phyloP scores from a whole-genome alignment of 2,329 filamentous ascomycete genomes.

The Trichoderma koningii region DNA sequence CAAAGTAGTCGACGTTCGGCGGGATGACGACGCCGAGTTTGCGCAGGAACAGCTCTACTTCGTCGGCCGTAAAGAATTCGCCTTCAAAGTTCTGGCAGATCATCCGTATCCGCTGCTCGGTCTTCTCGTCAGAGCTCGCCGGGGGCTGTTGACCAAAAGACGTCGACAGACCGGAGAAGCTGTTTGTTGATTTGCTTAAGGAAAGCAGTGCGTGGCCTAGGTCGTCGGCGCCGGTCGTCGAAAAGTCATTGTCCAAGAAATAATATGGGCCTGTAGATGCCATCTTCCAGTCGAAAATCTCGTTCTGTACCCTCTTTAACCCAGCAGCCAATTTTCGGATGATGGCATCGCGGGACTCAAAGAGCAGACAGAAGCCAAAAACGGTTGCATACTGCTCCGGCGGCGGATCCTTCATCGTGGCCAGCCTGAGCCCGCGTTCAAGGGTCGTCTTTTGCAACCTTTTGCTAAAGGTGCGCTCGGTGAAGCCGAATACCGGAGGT shows the following conservation, averaged over 20 bases:
- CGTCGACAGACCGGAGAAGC: conserved; percentile 43
- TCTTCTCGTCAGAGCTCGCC: conserved; percentile 44
- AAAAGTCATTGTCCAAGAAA: conserved; percentile 44
- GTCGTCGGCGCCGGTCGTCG: conserved; percentile 10
- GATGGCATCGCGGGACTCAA: conserved; percentile 55
- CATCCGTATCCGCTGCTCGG: conserved; percentile 54
- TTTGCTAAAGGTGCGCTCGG: conserved; percentile 69
- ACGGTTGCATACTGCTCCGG: conserved; percentile 54
- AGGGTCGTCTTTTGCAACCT: conserved; percentile 66
- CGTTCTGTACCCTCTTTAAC: conserved; percentile 39
- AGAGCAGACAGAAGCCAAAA: conserved; percentile 70
- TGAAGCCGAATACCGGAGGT: conserved; percentile 59
- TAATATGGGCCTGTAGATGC: conserved; percentile 70
- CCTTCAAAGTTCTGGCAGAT: conserved; percentile 66
- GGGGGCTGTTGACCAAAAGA: conserved; percentile 49
- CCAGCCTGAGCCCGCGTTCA: conserved; percentile 63
- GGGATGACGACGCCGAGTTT: conserved; percentile 65
- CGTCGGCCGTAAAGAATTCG: conserved; percentile 75
- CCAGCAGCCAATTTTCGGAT: conserved; percentile 42
- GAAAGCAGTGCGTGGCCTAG: conserved; percentile 24
- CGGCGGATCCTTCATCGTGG: conserved; percentile 53
- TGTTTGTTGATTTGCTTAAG: conserved; percentile 31
- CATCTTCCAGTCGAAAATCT: conserved; percentile 59
- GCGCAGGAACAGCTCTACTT: conserved; percentile 73
- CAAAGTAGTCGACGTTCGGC: conserved; percentile 60